phyloP scores from a whole-genome alignment of 345 rosid genomes.

The Microthlaspi erraticum region DNA sequence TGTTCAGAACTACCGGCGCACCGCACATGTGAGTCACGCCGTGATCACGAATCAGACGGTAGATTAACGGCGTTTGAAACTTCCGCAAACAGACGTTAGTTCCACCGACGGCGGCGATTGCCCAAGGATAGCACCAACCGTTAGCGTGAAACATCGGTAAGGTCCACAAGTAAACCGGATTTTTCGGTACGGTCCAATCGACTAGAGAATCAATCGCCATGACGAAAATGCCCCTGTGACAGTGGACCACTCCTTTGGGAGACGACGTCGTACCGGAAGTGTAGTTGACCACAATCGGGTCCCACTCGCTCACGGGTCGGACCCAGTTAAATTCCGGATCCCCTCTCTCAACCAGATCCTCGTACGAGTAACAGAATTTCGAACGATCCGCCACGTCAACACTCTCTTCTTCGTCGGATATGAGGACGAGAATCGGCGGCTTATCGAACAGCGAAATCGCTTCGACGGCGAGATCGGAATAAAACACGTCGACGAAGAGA shows the following conservation, averaged over 20 bases:
- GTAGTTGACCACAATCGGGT: slow-evolving; percentile 68
- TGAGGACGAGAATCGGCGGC: slow-evolving; percentile 58
- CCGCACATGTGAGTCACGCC: slow-evolving; percentile 87
- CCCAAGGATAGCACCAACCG: slow-evolving; percentile 85
- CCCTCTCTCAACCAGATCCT: slow-evolving; percentile 58
- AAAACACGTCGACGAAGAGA: slow-evolving; percentile 62
- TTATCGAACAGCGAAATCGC: slow-evolving; percentile 44
- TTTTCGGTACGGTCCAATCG: slow-evolving; percentile 65
- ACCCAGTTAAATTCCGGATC: slow-evolving; percentile 54
- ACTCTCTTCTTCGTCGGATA: slow-evolving; percentile 47
- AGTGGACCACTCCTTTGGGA: slow-evolving; percentile 86
- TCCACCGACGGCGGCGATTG: slow-evolving; percentile 82
- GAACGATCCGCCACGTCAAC: slow-evolving; percentile 17
- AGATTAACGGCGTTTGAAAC: slow-evolving; percentile 55
- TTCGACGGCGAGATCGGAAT: slow-evolving; percentile 51
- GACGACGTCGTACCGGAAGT: slow-evolving; percentile 90
- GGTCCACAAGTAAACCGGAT: slow-evolving; percentile 82
- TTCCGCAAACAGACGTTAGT: slow-evolving; percentile 75
- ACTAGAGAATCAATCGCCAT: slow-evolving; percentile 55
- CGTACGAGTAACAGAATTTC: slow-evolving; percentile 51
- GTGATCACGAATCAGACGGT: slow-evolving; percentile 53
- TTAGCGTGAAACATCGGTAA: slow-evolving; percentile 87
- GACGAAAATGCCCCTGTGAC: slow-evolving; percentile 69
- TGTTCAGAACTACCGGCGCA: slow-evolving; percentile 83
- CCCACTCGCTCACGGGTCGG: slow-evolving; percentile 67